phyloP scores from a whole-genome alignment of 2,329 filamentous ascomycete genomes.

The Beauveria sp. region DNA sequence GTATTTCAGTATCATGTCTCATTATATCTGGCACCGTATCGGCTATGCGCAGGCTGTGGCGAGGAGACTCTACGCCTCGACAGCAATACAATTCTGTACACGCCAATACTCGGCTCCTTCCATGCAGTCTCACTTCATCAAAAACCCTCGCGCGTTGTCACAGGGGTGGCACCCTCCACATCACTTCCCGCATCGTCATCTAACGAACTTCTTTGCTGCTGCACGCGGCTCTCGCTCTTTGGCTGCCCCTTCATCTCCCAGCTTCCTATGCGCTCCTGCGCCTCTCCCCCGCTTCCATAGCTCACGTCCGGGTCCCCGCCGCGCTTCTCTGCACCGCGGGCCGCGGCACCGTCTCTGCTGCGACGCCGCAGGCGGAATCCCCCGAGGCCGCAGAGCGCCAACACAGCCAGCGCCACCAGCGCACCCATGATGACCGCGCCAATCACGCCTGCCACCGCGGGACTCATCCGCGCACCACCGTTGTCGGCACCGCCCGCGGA shows the following conservation, averaged over 20 bases:
- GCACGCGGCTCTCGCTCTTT: constrained; percentile 18
- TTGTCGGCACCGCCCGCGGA: constrained; percentile 3
- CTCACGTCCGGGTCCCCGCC: constrained; percentile 35
- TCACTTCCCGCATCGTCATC: constrained; percentile 29
- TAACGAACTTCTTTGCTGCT: constrained; percentile 17
- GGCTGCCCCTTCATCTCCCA: constrained; percentile 36
- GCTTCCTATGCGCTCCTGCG: constrained; percentile 40
- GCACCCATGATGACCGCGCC: constrained; percentile 35
- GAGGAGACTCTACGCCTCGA: no score
- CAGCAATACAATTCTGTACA: no score
- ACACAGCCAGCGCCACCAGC: constrained; percentile 25
- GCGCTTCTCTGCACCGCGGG: constrained; percentile 33
- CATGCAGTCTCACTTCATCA: constrained; percentile 14
- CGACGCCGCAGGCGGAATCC: constrained; percentile 25
- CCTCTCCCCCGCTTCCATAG: constrained; percentile 30
- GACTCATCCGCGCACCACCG: constrained; percentile 19
- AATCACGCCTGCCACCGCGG: constrained; percentile 38
- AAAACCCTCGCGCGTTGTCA: constrained; percentile 32
- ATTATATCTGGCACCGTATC: no score
- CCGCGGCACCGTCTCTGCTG: constrained; percentile 23
- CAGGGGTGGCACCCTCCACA: constrained; percentile 25
- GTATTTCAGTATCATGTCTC: no score
- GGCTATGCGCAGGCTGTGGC: no score
- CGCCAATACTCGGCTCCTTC: no score
- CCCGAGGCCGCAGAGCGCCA: constrained; percentile 26